Evolutionary conservation across 2,329 filamentous ascomycete genomes (phyloP), one percentile per base, ranked within the genome.

Genomic region (Colletotrichum limetticola): DNA sequence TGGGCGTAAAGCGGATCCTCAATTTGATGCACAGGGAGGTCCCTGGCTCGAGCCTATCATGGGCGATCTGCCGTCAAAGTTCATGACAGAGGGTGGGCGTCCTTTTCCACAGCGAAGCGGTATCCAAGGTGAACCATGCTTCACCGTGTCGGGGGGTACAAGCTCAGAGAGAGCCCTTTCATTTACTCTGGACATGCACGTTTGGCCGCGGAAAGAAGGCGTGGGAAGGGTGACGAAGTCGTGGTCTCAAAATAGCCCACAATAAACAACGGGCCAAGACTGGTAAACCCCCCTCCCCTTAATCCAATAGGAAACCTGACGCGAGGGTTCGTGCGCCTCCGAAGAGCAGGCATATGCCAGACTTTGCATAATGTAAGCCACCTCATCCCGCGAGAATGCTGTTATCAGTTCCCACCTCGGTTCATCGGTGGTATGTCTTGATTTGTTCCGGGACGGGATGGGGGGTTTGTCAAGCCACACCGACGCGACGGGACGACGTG

Each of bases 141-240:
- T 55, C 59, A 53, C 37, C 37, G 52, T 26, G 37, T 49, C 42
- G 60, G 61, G 24, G 37, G 37, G 16, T 42, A 42, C 32, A 26
- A 37, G 24, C 55, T 12, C 42, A 61, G 63, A 57, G 16, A 37
- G 46, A 42, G 53, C 49, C 70, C 35, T 49, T 61, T 70, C 60
- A 72, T 72, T 65, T 72, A 70, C 70, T 61, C 66, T 55, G 66
- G 55, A 72, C 70, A 56, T 56, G 66, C 59, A 63, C 24, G 59
- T 58, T 58, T 53, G 52, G 58, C 58, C 37, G 37, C 49, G 14
- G 16, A 9, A 22, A 49, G 19, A 49, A 49, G 19, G 19, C 42
- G 42, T 49, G 19, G 42, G 42, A 16, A 49, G 57, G 66, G 52
- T 72, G 42, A 72, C 66, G 59, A 65, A 60, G 66, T 57, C 26